Evolutionary conservation across 2,329 filamentous ascomycete genomes (phyloP).

Genomic region (Aspergillus texensis): DNA sequence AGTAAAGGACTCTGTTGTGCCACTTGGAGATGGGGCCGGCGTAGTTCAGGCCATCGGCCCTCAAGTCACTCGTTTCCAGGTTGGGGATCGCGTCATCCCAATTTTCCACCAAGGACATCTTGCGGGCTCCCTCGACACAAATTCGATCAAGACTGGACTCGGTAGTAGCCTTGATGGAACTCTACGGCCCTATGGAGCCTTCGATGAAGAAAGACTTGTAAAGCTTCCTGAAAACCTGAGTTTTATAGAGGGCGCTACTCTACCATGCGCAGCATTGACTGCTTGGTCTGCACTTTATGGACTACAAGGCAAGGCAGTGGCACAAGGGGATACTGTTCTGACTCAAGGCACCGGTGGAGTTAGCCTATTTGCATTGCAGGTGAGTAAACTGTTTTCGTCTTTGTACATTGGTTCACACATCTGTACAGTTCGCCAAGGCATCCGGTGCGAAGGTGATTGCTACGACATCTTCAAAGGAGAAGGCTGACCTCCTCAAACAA

Average conservation of each 20-base stretch:
- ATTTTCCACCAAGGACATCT: neutral
- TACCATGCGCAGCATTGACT: conserved; percentile 57
- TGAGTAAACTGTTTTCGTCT: neutral
- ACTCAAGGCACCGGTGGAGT: conserved; percentile 61
- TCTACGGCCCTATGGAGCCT: conserved; percentile 64
- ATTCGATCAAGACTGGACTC: neutral
- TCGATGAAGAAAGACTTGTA: conserved; percentile 53
- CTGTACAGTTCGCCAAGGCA: conserved; percentile 41
- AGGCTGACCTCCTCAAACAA: conserved; percentile 50
- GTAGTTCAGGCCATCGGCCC: neutral
- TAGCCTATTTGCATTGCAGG: conserved; percentile 47
- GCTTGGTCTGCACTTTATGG: conserved; percentile 65
- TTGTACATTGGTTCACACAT: neutral
- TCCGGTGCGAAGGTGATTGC: conserved; percentile 55
- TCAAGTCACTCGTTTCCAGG: neutral
- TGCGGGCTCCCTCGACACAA: neutral
- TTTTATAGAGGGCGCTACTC: conserved; percentile 54
- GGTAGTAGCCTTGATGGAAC: conserved; percentile 62
- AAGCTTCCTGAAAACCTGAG: conserved; percentile 61
- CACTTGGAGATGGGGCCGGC: neutral
- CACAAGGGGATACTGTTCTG: conserved; percentile 55
- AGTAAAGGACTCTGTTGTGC: accelerated
- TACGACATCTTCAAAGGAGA: conserved; percentile 57
- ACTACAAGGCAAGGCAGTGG: conserved; percentile 42
- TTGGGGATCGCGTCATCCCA: neutral